phyloP scores from a whole-genome alignment of 805 yeast genomes.

The Pichia paraexigua region DNA sequence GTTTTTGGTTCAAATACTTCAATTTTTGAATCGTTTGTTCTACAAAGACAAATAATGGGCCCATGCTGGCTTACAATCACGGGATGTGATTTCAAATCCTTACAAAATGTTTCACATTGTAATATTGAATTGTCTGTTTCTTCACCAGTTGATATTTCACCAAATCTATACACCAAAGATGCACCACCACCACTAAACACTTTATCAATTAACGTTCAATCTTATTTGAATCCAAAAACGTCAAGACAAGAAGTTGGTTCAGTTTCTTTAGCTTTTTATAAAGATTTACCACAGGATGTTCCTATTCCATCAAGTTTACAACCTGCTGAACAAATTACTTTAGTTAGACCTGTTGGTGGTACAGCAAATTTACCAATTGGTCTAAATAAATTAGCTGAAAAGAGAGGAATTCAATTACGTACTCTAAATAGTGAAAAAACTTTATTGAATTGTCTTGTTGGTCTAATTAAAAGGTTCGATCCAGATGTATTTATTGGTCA shows the following conservation, averaged over 20 bases:
- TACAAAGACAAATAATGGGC: constrained; percentile 84
- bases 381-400: constrained; percentile 50
- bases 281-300: constrained; percentile 64
- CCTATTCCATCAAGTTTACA: constrained; percentile 54
- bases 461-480: constrained; percentile 61
- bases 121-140: constrained; percentile 60
- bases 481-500: constrained; percentile 93
- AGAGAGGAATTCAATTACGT: constrained; percentile 43
- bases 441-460: constrained; percentile 66
- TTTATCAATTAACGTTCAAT: constrained; percentile 70
- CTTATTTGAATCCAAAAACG: constrained; percentile 63
- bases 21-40: constrained; percentile 77
- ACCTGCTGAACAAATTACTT: constrained; percentile 58
- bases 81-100: constrained; percentile 49
- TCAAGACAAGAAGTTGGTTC: constrained; percentile 85
- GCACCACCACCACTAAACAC: constrained; percentile 64
- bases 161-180: constrained; percentile 32
- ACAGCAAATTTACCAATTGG: constrained; percentile 67
- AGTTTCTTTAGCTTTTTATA: constrained; percentile 67
- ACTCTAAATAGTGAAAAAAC: constrained; percentile 67
- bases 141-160: constrained; percentile 40
- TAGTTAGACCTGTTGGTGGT: constrained; percentile 72
- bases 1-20: constrained; percentile 73
- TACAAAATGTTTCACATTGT: constrained; percentile 70
- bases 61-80: constrained; percentile 90